Conservation (phyloP, 495 filamentous ascomycete species). For the Lepidopterella palustris region DNA sequence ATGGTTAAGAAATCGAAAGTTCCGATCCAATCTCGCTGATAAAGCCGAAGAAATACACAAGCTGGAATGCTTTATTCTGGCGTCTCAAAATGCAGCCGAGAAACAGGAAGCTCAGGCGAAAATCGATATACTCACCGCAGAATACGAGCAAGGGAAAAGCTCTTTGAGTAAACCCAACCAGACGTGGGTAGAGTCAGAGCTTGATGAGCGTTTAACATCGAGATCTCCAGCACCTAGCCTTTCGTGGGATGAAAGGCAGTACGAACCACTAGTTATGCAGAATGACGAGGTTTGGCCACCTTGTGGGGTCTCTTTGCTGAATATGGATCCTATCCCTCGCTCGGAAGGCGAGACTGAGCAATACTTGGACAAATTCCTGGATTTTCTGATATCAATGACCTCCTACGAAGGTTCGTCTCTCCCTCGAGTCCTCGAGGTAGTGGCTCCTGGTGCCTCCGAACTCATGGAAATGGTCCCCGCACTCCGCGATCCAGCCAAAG, state of each 20-base stretch:
- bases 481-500: constrained; percentile 36
- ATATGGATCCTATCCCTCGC: constrained; percentile 28
- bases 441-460: constrained; percentile 34
- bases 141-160: background rate
- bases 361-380: constrained; percentile 2
- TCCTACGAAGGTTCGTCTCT: constrained; percentile 8
- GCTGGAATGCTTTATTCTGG: constrained; percentile 15
- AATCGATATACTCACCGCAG: constrained; percentile 9
- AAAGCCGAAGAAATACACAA: constrained; percentile 16
- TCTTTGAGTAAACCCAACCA: background rate
- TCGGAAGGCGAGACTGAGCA: constrained; percentile 15
- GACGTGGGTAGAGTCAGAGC: constrained; percentile 26
- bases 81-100: constrained; percentile 6
- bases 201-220: constrained; percentile 44
- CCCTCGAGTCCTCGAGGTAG: constrained; percentile 39
- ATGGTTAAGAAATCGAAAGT: background rate
- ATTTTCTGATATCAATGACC: constrained; percentile 11
- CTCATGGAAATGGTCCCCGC: constrained; percentile 34
- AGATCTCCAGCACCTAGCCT: constrained; percentile 44
- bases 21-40: constrained; percentile 4
- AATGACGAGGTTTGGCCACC: constrained; percentile 52
- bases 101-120: constrained; percentile 22
- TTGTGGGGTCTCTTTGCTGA: constrained; percentile 33
- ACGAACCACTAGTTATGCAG: constrained; percentile 48
- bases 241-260: constrained; percentile 57